These are phyloP conservation scores for Backusella parvicylindrica DNA, from an alignment of 192 early-diverging fungal genomes.

Conservation along the genomic window DNA sequence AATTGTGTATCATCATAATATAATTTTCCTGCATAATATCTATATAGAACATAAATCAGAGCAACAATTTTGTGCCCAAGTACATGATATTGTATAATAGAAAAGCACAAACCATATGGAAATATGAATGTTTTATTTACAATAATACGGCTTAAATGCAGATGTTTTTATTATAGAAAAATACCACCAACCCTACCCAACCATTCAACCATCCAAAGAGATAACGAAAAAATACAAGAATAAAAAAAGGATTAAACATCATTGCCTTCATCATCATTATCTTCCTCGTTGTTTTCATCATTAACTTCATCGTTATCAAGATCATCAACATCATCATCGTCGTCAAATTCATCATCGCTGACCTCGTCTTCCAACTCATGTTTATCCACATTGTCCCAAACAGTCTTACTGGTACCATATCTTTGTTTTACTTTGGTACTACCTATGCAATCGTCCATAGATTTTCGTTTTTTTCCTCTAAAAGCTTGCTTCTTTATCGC, in stretches of 20 bases:
- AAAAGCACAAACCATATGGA: background rate
- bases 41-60: background rate
- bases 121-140: constrained; percentile 1
- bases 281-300: background rate
- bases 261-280: constrained; percentile 2
- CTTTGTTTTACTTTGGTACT: background rate
- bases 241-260: constrained; percentile 2
- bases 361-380: background rate
- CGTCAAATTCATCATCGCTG: background rate
- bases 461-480: constrained; percentile 5
- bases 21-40: background rate
- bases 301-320: background rate
- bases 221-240: constrained; percentile 6
- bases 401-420: constrained; percentile 1
- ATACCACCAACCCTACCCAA: background rate
- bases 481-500: background rate
- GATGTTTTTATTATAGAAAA: background rate
- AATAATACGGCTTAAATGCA: background rate
- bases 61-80: background rate
- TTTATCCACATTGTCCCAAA: background rate
- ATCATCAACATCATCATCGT: background rate
- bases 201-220: background rate
- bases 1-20: too few species aligned
- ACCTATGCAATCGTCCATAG: background rate
- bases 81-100: background rate